Evolutionary conservation across 1,284 basidiomycete species (phyloP), one percentile per base, ranked within the genome.

Genomic region (Phlebopus sp.): DNA sequence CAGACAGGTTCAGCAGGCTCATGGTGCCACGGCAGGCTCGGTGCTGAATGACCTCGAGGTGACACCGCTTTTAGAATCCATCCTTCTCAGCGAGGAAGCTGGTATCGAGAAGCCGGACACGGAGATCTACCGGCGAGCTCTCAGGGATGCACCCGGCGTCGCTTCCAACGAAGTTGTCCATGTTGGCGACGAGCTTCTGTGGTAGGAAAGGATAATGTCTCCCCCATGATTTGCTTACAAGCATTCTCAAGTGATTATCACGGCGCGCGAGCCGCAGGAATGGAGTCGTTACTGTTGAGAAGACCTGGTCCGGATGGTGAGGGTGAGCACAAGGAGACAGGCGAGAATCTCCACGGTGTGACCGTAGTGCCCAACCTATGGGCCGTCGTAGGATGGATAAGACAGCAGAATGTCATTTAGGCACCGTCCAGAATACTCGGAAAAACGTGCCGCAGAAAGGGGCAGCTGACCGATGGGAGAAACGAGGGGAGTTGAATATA

Each of bases 161-260:
- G 52, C 53, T 19, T 64, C 69, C 0, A 56, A 65, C 9, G 73
- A 84, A 56, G 76, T 74, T 27, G 57, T 88, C 25, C 87, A 90
- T 56, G 75, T 90, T 40, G 87, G 87, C 3, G 87, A 90, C 59
- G 86, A 89, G 54, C 59, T 86, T 31, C 60, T 72, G 38, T 75
- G 75, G 87, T 87, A 55, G 54, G 78, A 56, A 37, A 19, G 27
- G 30, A 18, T 46, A 2, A 2, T 41, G 27, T 21, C 10, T 39
- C 27, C 11, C 48, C 13, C n/a, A 31, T 46, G 46, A 25, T 27
- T 32, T 32, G 41, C 43, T 37, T 44, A 18, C 53, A 29, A 58
- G 39, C 46, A 27, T 42, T 29, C 37, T 39, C 10, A 54, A 90
- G 87, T 44, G 87, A 90, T 58, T 89, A 84, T 56, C 37, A 71